These are phyloP conservation scores for Lolium multiflorum DNA, from an alignment of 176 grass and related monocot species.

Conservation along the genomic window DNA sequence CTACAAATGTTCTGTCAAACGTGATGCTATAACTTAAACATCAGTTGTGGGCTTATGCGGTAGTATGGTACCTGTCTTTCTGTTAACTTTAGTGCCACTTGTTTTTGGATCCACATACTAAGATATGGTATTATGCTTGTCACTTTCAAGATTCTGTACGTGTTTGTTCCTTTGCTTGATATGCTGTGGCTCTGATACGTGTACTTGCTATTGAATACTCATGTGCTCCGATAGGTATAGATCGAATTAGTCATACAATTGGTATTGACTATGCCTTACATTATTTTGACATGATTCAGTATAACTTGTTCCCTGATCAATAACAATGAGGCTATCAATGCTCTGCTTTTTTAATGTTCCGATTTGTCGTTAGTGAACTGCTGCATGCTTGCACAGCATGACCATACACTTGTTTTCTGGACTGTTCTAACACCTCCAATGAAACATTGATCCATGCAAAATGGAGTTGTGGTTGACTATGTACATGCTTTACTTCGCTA, in stretches of 20 bases:
- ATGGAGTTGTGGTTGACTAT: too few species aligned
- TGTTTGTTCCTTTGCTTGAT: not conserved
- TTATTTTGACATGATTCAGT: not conserved
- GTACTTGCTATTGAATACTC: not conserved
- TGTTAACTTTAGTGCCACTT: conserved; percentile 11
- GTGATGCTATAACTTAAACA: not conserved
- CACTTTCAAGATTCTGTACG: conserved; percentile 1
- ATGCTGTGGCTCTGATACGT: not conserved
- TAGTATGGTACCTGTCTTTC: not conserved
- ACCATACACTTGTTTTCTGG: not conserved
- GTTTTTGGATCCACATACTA: conserved; percentile 6
- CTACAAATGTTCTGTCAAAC: not conserved
- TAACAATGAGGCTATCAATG: not conserved
- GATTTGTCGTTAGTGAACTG: not conserved
- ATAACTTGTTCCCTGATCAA: not conserved
- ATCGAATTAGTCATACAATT: not conserved
- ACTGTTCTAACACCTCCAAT: not conserved
- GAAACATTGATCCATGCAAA: not conserved
- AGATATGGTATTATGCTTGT: conserved; percentile 36
- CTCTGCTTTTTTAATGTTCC: not conserved
- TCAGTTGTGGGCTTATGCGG: not conserved
- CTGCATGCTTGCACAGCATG: not conserved
- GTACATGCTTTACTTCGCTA: not conserved
- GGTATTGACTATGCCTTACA: not conserved
- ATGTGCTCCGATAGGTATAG: not conserved